Evolutionary conservation across 805 yeast species (phyloP).

Genomic region (Komagataella mondaviorum): DNA sequence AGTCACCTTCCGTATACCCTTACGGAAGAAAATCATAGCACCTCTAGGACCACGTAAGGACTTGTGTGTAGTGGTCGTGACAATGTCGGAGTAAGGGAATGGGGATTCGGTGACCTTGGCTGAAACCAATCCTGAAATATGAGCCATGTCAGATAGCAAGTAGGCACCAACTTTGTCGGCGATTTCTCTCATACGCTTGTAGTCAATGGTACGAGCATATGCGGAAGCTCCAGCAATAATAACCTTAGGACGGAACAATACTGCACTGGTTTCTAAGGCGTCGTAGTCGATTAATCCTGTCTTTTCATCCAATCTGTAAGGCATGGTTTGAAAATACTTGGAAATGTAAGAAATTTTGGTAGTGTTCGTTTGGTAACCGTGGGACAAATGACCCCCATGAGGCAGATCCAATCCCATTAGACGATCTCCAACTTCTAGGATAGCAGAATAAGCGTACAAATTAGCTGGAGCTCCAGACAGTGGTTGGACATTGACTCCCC

Average conservation of each 20-base stretch:
- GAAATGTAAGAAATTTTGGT: constrained; percentile 87
- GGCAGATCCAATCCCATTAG: constrained; percentile 96
- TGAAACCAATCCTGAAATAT: constrained; percentile 89
- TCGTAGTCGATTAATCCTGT: constrained; percentile 94
- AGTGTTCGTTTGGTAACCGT: constrained; percentile 87
- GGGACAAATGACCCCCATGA: constrained; percentile 96
- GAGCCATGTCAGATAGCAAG: constrained; percentile 92
- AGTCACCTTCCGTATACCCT: constrained; percentile 74
- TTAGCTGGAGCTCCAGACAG: constrained; percentile 96
- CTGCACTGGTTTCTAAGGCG: constrained; percentile 66
- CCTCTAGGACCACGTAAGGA: constrained; percentile 99
- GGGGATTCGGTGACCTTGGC: constrained; percentile 93
- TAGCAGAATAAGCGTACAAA: constrained; percentile 80
- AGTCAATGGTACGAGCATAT: constrained; percentile 82
- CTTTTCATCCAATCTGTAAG: constrained; percentile 74
- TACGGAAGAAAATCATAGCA: constrained; percentile 94
- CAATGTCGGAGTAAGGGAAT: constrained; percentile 86
- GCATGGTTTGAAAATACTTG: constrained; percentile 95
- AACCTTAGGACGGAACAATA: constrained; percentile 85
- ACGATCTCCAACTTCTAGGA: constrained; percentile 82
- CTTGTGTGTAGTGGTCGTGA: constrained; percentile 96
- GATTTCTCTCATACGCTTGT: constrained; percentile 78
- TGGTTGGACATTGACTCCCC: constrained; percentile 98
- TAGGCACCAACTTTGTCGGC: constrained; percentile 92
- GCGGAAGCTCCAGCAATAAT: constrained; percentile 97